These are phyloP conservation scores for Botrytis galanthina DNA, from an alignment of 2,329 filamentous ascomycete genomes.

Conservation along the genomic window DNA sequence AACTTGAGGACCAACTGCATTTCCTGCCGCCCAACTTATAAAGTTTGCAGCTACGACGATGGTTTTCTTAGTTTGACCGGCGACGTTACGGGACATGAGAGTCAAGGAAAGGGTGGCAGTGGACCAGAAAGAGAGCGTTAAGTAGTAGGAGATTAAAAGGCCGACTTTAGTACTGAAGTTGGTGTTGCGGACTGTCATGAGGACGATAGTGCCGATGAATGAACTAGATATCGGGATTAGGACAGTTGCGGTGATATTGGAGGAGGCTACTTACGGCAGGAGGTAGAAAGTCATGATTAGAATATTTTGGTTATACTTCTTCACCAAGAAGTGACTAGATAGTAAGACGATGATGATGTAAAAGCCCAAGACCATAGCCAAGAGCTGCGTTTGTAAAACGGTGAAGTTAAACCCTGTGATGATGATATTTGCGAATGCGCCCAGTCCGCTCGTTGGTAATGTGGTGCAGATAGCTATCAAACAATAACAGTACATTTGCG, in stretches of 20 bases:
- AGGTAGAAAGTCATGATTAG: constrained; percentile 64
- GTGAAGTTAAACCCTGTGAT: constrained; percentile 68
- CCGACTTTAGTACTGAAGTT: constrained; percentile 60
- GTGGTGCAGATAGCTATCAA: constrained; percentile 69
- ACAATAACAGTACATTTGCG: constrained; percentile 64
- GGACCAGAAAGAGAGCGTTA: constrained; percentile 75
- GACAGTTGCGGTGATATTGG: neutral
- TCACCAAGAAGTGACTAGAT: constrained; percentile 64
- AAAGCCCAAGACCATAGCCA: constrained; percentile 72
- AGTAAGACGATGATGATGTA: constrained; percentile 72
- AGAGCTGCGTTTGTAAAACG: constrained; percentile 65
- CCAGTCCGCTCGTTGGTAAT: constrained; percentile 69
- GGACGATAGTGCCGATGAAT: constrained; percentile 67
- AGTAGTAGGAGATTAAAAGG: constrained; percentile 71
- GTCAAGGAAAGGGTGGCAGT: constrained; percentile 66
- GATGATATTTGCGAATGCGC: constrained; percentile 72
- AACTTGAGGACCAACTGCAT: constrained; percentile 51
- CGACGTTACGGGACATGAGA: constrained; percentile 55
- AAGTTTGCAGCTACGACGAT: constrained; percentile 57
- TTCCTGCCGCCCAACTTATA: constrained; percentile 56
- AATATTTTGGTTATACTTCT: constrained; percentile 67
- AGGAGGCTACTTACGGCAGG: constrained; percentile 53
- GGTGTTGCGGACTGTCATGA: constrained; percentile 65
- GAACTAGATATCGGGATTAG: constrained; percentile 45
- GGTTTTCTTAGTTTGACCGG: constrained; percentile 60